Conservation (phyloP, 140 eudicot species). For the Bidens hawaiensis region DNA sequence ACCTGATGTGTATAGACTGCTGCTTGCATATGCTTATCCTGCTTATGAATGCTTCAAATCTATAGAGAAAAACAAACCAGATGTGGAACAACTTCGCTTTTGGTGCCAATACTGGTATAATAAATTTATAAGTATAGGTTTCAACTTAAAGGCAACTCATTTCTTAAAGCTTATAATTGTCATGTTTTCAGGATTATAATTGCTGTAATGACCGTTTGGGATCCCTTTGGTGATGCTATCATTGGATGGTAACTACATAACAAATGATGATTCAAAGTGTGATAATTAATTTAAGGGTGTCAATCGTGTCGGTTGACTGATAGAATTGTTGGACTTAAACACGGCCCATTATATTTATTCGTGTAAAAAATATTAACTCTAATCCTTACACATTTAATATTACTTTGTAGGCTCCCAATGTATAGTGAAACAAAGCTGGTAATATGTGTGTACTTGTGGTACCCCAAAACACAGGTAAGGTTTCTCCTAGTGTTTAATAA, state of each 20-base stretch:
- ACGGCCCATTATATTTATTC: too few species aligned
- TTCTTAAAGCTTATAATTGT: not conserved
- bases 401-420: conserved; percentile 73
- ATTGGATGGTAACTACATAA: conserved; percentile 91
- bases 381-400: too few species aligned
- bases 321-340: too few species aligned
- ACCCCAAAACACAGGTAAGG: conserved; percentile 82
- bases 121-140: not conserved
- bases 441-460: conserved; percentile 70
- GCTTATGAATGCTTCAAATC: conserved; percentile 91
- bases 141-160: not conserved
- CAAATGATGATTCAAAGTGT: too few species aligned
- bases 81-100: conserved; percentile 78
- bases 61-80: conserved; percentile 85
- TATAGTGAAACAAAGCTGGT: conserved; percentile 85
- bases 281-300: too few species aligned
- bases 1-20: conserved; percentile 45
- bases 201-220: conserved; percentile 76
- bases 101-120: conserved; percentile 97
- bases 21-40: conserved; percentile 82
- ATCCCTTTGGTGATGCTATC: conserved; percentile 74
- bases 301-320: too few species aligned
- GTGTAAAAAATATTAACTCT: not conserved
- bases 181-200: conserved; percentile 65
- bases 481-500: not conserved